A percentile compares a stretch with the other conserved stretches of the same genome.
Evolutionary conservation across 768 basidiomycete genomes (phyloP).

Genomic region (Trametes cinnabarina): DNA sequence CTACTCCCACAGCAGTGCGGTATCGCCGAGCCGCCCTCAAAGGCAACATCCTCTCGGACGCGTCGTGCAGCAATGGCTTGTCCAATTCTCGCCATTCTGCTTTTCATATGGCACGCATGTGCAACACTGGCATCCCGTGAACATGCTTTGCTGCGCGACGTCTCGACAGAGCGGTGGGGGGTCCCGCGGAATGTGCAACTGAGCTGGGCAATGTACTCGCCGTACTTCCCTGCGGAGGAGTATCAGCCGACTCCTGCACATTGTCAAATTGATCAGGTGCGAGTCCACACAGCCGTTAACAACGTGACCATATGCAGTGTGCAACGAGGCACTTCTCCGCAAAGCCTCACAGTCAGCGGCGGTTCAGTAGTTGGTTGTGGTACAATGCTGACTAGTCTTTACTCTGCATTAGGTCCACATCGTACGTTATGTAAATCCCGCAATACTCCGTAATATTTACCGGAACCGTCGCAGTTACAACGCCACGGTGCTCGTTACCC

Average conservation of each 20-base stretch:
- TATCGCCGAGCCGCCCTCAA: no score
- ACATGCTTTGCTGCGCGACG: neutral
- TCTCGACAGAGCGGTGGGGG: neutral
- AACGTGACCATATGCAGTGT: no score
- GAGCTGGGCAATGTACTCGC: slow-evolving; percentile 61
- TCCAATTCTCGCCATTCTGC: neutral
- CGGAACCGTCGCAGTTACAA: slow-evolving; percentile 51
- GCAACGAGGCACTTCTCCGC: no score
- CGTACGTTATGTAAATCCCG: slow-evolving; percentile 34
- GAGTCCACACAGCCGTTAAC: no score
- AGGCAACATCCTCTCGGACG: neutral
- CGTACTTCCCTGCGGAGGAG: slow-evolving; percentile 47
- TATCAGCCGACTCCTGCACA: slow-evolving; percentile 46
- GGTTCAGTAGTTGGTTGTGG: no score
- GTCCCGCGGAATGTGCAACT: slow-evolving; percentile 20
- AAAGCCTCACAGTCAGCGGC: no score
- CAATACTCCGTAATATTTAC: neutral
- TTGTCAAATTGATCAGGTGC: slow-evolving; percentile 38
- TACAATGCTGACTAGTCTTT: neutral
- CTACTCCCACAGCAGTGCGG: no score
- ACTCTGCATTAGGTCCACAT: slow-evolving; percentile 49
- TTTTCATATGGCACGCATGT: slow-evolving; percentile 9
- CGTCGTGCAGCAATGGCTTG: neutral
- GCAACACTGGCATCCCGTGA: neutral
- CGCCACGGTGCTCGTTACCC: slow-evolving; percentile 82